Percentiles rank a stretch among this genome's conserved stretches.
Evolutionary conservation across 2,329 filamentous ascomycete genomes (phyloP).

Genomic region (Paraphoma chrysanthemicola): DNA sequence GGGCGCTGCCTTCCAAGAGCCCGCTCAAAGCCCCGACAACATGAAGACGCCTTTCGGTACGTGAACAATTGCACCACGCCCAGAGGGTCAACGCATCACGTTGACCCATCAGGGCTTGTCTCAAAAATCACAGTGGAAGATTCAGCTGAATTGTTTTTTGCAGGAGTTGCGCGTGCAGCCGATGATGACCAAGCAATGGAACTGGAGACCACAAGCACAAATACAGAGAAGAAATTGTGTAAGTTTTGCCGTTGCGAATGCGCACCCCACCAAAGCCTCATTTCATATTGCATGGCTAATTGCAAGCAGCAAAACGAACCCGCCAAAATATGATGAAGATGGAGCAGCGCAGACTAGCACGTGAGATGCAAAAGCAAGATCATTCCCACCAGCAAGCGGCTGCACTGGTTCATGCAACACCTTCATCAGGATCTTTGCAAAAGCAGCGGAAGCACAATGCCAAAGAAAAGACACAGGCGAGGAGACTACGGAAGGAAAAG

Average conservation of each 20-base stretch:
- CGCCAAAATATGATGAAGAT: constrained; percentile 8
- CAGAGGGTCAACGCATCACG: not conserved
- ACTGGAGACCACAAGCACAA: not conserved
- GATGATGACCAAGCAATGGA: not conserved
- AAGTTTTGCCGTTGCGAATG: constrained; percentile 2
- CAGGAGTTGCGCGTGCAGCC: not conserved
- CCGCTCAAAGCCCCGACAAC: constrained; percentile 4
- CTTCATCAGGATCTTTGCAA: not conserved
- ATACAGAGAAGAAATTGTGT: constrained; percentile 25
- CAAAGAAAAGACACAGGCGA: constrained; percentile 1
- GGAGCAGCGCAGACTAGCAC: constrained; percentile 3
- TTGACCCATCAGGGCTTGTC: no score
- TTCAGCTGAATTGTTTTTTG: not conserved
- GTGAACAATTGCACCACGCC: constrained; percentile 13
- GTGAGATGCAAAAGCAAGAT: not conserved
- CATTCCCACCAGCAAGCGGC: not conserved
- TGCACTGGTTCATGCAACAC: not conserved
- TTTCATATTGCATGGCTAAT: not conserved
- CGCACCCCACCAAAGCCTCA: not conserved
- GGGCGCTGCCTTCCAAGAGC: constrained; percentile 21
- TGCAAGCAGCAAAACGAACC: not conserved
- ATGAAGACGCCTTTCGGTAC: constrained; percentile 1
- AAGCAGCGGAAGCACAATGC: constrained; percentile 7
- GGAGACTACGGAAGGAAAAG: not conserved
- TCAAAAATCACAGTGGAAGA: no score